These are phyloP conservation scores for Candida suzukii DNA, from an alignment of 805 yeast genomes.

Conservation along the genomic window DNA sequence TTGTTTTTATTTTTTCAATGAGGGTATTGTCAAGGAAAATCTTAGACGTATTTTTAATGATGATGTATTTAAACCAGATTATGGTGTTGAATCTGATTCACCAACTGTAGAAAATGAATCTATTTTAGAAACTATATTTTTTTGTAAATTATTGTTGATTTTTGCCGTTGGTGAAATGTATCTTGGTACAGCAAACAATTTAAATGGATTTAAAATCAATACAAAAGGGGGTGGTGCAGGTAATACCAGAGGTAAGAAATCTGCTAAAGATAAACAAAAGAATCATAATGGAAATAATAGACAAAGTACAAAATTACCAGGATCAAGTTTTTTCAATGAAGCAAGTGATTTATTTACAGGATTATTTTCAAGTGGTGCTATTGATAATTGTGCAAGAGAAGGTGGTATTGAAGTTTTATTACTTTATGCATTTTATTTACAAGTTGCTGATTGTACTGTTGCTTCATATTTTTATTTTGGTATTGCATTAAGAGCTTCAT, in stretches of 20 bases:
- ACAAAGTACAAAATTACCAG: slow-evolving; percentile 46
- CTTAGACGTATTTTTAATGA: slow-evolving; percentile 59
- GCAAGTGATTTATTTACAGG: slow-evolving; percentile 78
- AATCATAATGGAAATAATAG: background rate
- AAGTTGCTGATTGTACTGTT: slow-evolving; percentile 79
- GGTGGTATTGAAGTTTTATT: slow-evolving; percentile 75
- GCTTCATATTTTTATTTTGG: slow-evolving; percentile 80
- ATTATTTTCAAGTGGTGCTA: slow-evolving; percentile 70
- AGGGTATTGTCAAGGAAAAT: slow-evolving; percentile 66
- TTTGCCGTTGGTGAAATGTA: slow-evolving; percentile 83
- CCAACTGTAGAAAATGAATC: slow-evolving; percentile 36
- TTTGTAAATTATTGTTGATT: slow-evolving; percentile 64
- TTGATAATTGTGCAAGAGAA: slow-evolving; percentile 69
- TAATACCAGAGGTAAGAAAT: background rate
- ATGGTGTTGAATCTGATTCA: slow-evolving; percentile 17
- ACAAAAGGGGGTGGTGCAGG: background rate
- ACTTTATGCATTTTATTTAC: slow-evolving; percentile 70
- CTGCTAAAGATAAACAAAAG: background rate
- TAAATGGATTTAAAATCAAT: slow-evolving; percentile 39
- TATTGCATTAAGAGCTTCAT: slow-evolving; percentile 62
- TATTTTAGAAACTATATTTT: slow-evolving; percentile 71
- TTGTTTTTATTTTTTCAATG: slow-evolving; percentile 78
- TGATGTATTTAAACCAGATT: slow-evolving; percentile 21
- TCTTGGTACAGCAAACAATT: slow-evolving; percentile 63
- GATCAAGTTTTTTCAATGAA: slow-evolving; percentile 70